A percentile compares a stretch with the other conserved stretches of the same genome.
Evolutionary conservation across 2,329 filamentous ascomycete species (phyloP).

Genomic region (Epichloe gansuensis): DNA sequence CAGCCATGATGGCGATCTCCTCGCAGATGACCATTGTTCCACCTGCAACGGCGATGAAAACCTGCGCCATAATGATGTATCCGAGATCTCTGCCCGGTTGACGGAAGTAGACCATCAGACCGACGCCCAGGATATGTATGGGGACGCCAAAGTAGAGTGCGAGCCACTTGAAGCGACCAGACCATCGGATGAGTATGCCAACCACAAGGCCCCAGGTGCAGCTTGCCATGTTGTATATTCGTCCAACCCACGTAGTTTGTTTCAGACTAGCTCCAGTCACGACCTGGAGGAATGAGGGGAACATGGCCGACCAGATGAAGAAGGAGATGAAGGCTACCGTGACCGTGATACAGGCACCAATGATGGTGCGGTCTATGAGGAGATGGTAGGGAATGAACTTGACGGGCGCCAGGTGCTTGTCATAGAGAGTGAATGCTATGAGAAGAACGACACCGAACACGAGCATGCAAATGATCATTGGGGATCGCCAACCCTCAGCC

Average conservation of each 20-base stretch:
- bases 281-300: constrained; percentile 42
- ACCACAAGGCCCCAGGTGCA: constrained; percentile 35
- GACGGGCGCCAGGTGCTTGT: constrained; percentile 41
- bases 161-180: constrained; percentile 36
- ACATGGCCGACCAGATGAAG: constrained; percentile 41
- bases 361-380: constrained; percentile 36
- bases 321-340: constrained; percentile 34
- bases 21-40: constrained; percentile 41
- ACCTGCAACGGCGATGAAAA: constrained; percentile 39
- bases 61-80: constrained; percentile 39
- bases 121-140: constrained; percentile 40
- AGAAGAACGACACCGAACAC: constrained; percentile 47
- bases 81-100: constrained; percentile 27
- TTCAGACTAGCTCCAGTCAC: constrained; percentile 30
- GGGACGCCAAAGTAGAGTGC: constrained; percentile 28
- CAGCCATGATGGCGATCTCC: constrained; percentile 45
- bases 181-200: constrained; percentile 32
- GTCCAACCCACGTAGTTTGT: constrained; percentile 31
- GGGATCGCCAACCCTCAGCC: constrained; percentile 36
- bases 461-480: constrained; percentile 46
- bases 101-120: constrained; percentile 24
- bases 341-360: constrained; percentile 35
- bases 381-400: constrained; percentile 43
- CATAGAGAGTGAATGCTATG: constrained; percentile 40
- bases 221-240: constrained; percentile 38